phyloP scores from a whole-genome alignment of 2,329 filamentous ascomycete species.

The Calonectria pauciramosa region DNA sequence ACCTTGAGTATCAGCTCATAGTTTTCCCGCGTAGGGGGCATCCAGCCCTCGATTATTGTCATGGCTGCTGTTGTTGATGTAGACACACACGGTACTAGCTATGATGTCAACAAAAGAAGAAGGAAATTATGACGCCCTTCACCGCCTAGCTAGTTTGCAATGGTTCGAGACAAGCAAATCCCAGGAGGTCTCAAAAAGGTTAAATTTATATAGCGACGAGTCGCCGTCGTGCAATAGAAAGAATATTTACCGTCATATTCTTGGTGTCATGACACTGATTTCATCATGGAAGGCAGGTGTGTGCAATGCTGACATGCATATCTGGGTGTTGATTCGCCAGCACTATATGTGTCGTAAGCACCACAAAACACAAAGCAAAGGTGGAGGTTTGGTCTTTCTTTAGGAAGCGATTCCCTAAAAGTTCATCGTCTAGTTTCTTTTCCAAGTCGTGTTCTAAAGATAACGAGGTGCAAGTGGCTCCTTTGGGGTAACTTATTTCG shows the following conservation, averaged over 20 bases:
- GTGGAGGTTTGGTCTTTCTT: background rate
- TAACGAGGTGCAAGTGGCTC: too few species aligned
- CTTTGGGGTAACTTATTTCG: too few species aligned
- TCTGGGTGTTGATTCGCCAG: background rate
- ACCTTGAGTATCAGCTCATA: conserved; percentile 66
- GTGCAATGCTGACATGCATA: background rate
- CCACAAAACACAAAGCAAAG: background rate
- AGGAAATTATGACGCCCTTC: conserved; percentile 39
- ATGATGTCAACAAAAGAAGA: conserved; percentile 39
- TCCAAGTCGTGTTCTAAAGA: too few species aligned
- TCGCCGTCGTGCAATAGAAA: background rate
- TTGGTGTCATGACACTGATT: background rate
- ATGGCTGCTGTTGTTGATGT: conserved; percentile 48
- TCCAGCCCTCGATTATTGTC: conserved; percentile 66
- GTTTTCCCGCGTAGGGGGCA: conserved; percentile 70
- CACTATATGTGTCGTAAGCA: background rate
- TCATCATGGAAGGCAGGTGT: background rate
- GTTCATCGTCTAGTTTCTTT: background rate
- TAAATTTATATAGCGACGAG: background rate
- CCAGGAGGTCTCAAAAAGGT: background rate
- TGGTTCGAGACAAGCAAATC: background rate
- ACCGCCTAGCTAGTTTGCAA: conserved; percentile 37
- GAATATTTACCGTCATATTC: background rate
- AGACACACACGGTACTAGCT: background rate
- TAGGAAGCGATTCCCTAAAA: background rate